A percentile compares a stretch with the other conserved stretches of the same genome.
phyloP scores from a whole-genome alignment of 805 yeast species.

The Wickerhamiella azymoides region DNA sequence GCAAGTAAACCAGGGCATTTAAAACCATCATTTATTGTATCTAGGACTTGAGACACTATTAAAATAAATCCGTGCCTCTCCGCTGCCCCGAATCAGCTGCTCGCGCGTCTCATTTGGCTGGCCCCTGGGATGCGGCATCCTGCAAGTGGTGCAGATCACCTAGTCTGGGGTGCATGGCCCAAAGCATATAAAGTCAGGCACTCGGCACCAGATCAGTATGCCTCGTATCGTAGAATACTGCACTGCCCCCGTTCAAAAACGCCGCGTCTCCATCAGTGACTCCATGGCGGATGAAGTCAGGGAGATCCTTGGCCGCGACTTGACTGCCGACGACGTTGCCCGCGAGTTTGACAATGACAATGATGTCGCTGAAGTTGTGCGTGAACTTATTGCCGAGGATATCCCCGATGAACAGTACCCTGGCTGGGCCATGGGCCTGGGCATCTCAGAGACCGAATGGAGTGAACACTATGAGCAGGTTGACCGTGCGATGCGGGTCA shows the following conservation, averaged over 20 bases:
- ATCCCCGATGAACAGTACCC: slow-evolving; percentile 12
- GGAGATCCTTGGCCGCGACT: slow-evolving; percentile 12
- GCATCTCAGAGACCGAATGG: slow-evolving; percentile 12
- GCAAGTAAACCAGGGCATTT: no score
- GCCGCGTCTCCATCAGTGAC: slow-evolving; percentile 13
- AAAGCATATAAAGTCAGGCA: not conserved
- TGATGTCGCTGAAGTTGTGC: slow-evolving; percentile 11
- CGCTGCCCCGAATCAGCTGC: no score
- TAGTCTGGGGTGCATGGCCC: slow-evolving; percentile 7
- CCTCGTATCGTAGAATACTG: slow-evolving; percentile 12
- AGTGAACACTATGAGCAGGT: slow-evolving; percentile 12
- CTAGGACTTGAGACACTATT: no score
- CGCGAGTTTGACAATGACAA: slow-evolving; percentile 11
- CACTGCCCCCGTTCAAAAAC: slow-evolving; percentile 13
- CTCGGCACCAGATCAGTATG: not conserved
- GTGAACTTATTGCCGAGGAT: slow-evolving; percentile 13
- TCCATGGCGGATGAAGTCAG: slow-evolving; percentile 15
- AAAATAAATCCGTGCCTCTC: no score
- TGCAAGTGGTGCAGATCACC: not conserved
- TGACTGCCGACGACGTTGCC: slow-evolving; percentile 13
- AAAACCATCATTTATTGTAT: no score
- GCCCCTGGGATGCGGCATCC: not conserved
- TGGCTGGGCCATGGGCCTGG: slow-evolving; percentile 14
- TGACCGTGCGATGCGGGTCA: slow-evolving; percentile 10
- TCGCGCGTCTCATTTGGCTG: no score